Conservation (phyloP, 1,284 basidiomycete species). For the Puccinia polysora region DNA sequence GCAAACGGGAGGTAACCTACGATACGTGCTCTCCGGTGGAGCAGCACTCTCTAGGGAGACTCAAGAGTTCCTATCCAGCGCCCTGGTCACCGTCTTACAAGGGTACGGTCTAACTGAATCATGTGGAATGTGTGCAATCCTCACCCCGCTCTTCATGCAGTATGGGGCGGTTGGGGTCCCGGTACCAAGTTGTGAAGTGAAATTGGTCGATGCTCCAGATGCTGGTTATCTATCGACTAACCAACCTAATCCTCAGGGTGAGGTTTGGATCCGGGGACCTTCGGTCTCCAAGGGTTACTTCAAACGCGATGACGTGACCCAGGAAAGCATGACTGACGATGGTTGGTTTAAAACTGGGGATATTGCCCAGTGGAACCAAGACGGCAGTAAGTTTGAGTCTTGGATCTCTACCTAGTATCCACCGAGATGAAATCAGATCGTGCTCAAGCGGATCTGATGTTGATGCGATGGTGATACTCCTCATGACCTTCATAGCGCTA, state of each 20-base stretch:
- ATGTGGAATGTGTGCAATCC: constrained; percentile 74
- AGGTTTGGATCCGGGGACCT: constrained; percentile 75
- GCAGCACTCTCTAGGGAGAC: constrained; percentile 78
- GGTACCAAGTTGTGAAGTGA: constrained; percentile 78
- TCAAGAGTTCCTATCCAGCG: constrained; percentile 78
- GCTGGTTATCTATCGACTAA: constrained; percentile 71
- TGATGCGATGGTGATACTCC: too few relatives aligned
- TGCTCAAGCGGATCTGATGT: too few relatives aligned
- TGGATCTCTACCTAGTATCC: too few relatives aligned
- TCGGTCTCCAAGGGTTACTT: constrained; percentile 60
- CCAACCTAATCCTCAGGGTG: constrained; percentile 66
- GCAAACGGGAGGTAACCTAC: constrained; percentile 79
- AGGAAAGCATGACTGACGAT: constrained; percentile 73
- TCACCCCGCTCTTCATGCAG: constrained; percentile 73
- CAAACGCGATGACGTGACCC: constrained; percentile 83
- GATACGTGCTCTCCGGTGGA: constrained; percentile 69
- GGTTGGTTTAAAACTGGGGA: constrained; percentile 86
- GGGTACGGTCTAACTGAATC: constrained; percentile 92
- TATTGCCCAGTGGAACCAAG: constrained; percentile 68
- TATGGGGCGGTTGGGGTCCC: constrained; percentile 77
- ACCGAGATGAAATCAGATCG: too few relatives aligned
- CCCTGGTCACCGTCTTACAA: constrained; percentile 76
- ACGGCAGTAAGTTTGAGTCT: constrained; percentile 59
- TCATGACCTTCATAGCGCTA: constrained; percentile 55
- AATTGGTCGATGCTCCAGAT: constrained; percentile 72